phyloP scores from a whole-genome alignment of 1,139 yeast species.

The Saccharomyces pastorianus region DNA sequence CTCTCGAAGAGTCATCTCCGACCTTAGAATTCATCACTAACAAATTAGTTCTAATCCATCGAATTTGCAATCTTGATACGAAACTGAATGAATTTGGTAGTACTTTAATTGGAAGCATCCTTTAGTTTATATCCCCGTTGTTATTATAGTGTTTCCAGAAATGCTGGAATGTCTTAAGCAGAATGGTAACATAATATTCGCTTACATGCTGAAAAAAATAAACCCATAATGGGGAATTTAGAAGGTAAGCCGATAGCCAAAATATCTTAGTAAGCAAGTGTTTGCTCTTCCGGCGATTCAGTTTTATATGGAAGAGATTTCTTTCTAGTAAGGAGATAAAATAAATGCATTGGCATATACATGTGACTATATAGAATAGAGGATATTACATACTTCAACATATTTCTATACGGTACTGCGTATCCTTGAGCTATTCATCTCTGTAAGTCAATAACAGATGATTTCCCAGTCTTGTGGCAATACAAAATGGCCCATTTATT shows the following conservation, averaged over 20 bases:
- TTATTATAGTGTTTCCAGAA: background rate
- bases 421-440: slow-evolving; percentile 31
- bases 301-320: too few relatives aligned
- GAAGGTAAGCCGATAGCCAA: too few relatives aligned
- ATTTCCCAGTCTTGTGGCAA: slow-evolving; percentile 65
- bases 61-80: background rate
- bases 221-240: too few relatives aligned
- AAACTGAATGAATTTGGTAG: background rate
- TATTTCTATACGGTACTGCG: too few relatives aligned
- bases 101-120: background rate
- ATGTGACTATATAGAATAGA: too few relatives aligned
- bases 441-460: slow-evolving; percentile 61
- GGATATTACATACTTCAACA: too few relatives aligned
- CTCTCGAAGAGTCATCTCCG: background rate
- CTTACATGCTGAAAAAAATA: too few relatives aligned
- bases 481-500: slow-evolving; percentile 67
- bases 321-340: too few relatives aligned
- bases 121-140: background rate
- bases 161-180: background rate
- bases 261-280: too few relatives aligned
- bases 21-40: background rate
- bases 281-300: too few relatives aligned
- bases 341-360: too few relatives aligned
- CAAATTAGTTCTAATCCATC: background rate
- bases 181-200: too few relatives aligned